phyloP scores from a whole-genome alignment of 495 filamentous ascomycete genomes.

The Astrothelium subdiscretum region DNA sequence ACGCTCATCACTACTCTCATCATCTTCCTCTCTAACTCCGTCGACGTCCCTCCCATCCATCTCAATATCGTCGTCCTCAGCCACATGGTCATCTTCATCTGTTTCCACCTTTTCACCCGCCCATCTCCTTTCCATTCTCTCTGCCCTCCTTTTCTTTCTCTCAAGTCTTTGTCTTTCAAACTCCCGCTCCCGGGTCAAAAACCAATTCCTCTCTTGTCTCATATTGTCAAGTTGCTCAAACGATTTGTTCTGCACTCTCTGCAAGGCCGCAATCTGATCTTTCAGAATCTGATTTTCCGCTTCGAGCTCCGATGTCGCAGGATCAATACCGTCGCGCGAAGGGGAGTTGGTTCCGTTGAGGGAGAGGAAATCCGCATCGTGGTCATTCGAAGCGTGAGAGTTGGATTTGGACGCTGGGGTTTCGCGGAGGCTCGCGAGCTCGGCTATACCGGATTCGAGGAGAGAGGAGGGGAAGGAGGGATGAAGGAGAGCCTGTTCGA shows the following conservation, averaged over 20 bases:
- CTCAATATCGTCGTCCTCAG: background rate
- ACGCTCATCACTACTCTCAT: too few relatives aligned
- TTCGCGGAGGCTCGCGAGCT: constrained; percentile 32
- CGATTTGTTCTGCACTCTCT: constrained; percentile 27
- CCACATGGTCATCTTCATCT: background rate
- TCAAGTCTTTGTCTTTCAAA: background rate
- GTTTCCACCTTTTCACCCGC: background rate
- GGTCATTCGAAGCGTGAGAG: background rate
- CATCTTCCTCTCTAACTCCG: too few relatives aligned
- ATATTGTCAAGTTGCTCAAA: constrained; percentile 27
- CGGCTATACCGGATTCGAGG: constrained; percentile 44
- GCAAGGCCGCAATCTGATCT: constrained; percentile 24
- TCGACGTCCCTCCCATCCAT: too few relatives aligned
- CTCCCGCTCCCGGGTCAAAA: constrained; percentile 15
- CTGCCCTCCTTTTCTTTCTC: background rate
- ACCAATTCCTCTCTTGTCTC: constrained; percentile 26
- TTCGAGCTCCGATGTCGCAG: constrained; percentile 8
- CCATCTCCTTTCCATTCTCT: background rate
- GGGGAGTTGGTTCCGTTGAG: constrained; percentile 8
- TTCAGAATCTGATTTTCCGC: constrained; percentile 17
- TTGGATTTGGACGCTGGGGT: constrained; percentile 3
- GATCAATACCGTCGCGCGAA: background rate
- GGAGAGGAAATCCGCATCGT: constrained; percentile 23
- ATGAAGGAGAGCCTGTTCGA: constrained; percentile 41
- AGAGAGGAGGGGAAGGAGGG: constrained; percentile 40